Evolutionary conservation across 768 basidiomycete species (phyloP).

Genomic region (Strobilomyces dryophilus): DNA sequence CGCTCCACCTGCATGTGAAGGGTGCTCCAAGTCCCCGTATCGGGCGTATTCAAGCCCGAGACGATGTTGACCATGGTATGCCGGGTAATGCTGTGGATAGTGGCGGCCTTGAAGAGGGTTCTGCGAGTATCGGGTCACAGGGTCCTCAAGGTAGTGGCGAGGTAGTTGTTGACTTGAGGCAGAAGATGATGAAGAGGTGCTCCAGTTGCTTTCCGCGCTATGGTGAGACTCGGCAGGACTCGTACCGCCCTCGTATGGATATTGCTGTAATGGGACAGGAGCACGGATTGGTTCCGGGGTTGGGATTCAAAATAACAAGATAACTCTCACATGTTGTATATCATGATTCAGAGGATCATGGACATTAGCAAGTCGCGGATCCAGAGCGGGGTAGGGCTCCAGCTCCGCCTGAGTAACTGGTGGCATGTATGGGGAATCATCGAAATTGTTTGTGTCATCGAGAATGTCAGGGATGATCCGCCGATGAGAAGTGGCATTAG

Average conservation of each 20-base stretch:
- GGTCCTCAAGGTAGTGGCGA: conserved; percentile 7
- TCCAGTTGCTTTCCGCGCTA: conserved; percentile 27
- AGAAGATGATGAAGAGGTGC: conserved; percentile 23
- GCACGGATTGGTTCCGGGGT: not conserved
- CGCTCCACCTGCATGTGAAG: conserved; percentile 1
- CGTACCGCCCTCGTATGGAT: conserved; percentile 16
- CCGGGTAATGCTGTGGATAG: conserved; percentile 19
- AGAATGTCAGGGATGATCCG: conserved; percentile 10
- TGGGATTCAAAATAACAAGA: not conserved
- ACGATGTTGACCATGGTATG: conserved; percentile 21
- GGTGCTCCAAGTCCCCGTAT: conserved; percentile 16
- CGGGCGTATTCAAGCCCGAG: conserved; percentile 20
- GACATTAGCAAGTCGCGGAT: conserved; percentile 7
- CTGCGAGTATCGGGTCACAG: conserved; percentile 7
- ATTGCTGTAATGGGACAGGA: conserved; percentile 8
- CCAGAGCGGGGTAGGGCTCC: conserved; percentile 10
- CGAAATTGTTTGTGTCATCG: conserved; percentile 16
- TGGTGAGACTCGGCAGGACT: conserved; percentile 25
- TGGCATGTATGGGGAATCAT: conserved; percentile 30
- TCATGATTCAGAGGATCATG: conserved; percentile 12
- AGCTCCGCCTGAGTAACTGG: conserved; percentile 19
- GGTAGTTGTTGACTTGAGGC: conserved; percentile 14
- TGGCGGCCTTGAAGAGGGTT: not conserved
- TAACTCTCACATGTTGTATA: conserved; percentile 15
- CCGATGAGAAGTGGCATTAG: conserved; percentile 8